These are phyloP conservation scores for Curvularia spicifera DNA, from an alignment of 2,329 filamentous ascomycete species.

Conservation along the genomic window DNA sequence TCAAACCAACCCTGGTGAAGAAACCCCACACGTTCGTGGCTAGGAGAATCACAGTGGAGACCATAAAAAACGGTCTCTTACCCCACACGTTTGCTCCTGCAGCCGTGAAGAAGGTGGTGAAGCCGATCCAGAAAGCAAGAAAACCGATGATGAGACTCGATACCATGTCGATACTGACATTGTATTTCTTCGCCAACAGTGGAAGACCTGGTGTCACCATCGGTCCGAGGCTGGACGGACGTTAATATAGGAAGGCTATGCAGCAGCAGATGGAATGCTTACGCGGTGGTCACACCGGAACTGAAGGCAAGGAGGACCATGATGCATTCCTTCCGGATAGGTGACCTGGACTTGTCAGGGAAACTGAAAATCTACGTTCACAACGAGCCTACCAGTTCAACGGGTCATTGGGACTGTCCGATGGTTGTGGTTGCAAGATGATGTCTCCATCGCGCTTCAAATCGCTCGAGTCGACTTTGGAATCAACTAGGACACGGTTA, in stretches of 20 bases:
- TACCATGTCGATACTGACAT: constrained; percentile 48
- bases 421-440: constrained; percentile 89
- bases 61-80: constrained; percentile 48
- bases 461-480: constrained; percentile 24
- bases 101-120: constrained; percentile 52
- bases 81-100: constrained; percentile 50
- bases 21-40: constrained; percentile 51
- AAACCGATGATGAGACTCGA: constrained; percentile 51
- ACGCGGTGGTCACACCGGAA: constrained; percentile 44
- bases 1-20: constrained; percentile 38
- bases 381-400: constrained; percentile 54
- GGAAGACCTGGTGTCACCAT: constrained; percentile 52
- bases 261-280: neutral
- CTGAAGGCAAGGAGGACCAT: constrained; percentile 45
- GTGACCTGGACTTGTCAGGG: constrained; percentile 12
- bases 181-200: constrained; percentile 45
- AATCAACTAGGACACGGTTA: constrained; percentile 18
- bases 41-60: constrained; percentile 47
- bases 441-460: constrained; percentile 64
- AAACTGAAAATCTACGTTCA: neutral
- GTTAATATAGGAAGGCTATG: constrained; percentile 2
- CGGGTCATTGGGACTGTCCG: constrained; percentile 88
- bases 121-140: constrained; percentile 48
- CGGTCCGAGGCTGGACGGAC: constrained; percentile 44
- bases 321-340: constrained; percentile 40